Evolutionary conservation across 1,284 basidiomycete species (phyloP), one percentile per base, ranked within the genome.

Genomic region (Trichosporon coremiiforme): DNA sequence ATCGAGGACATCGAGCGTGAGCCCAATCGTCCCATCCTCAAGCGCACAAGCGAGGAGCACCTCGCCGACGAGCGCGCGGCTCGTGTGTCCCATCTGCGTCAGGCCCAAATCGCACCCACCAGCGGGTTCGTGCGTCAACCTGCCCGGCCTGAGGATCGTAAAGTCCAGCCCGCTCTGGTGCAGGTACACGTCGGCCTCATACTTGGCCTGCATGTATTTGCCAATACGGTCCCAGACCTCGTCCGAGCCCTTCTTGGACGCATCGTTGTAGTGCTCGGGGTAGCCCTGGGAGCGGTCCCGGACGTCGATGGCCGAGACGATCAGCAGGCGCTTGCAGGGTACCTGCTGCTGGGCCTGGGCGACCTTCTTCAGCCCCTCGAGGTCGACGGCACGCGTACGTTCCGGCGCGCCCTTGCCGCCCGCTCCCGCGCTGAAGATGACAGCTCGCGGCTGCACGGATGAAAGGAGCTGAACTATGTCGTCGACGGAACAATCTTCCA

Each of bases 101-200:
- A 83, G 83, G 5, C 90, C 90, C 62, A 91, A 83, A 31, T 83
- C 77, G 0, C 86, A 87, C 0, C 88, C 88, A 1, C 84, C 86
- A 0, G 88, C 88, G 0, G 87, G 84, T 1, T 86, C 85, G 69
- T 90, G 85, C 0, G 82, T 85, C 15, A 92, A 84, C 0, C 83
- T 82, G 2, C 89, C 89, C 2, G 91, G 90, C 3, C 91, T 87
- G 15, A 93, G 81, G 50, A 92, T 89, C 7, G 88, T 89, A 87
- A 87, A 92, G 60, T 88, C 86, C 82, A 92, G 90, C 33, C 90
- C 86, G 60, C 83, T 77, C 8, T 12, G 10, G 25, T 85, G 85
- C 7, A 92, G 86, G 73, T 89, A 87, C 77, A 88, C 87, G 81
- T 92, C 90, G 4, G 90, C 90, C 71, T 89, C 86, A 78, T 89